Evolutionary conservation across 208 protist genomes (phyloP).

Genomic region (Trichomonas gallinae): DNA sequence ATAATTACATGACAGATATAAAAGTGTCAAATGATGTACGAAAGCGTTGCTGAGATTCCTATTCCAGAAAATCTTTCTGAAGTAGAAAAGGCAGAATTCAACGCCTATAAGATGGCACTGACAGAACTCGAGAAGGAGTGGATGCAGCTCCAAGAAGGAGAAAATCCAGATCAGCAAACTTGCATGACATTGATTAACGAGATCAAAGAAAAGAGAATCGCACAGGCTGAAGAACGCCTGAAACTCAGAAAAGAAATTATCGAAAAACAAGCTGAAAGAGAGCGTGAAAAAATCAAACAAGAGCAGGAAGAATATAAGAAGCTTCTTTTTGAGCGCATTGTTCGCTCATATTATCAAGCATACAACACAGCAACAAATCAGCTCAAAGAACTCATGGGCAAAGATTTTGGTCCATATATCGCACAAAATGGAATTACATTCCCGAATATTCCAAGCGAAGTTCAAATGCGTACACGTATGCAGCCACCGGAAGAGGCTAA

Average conservation of each 20-base stretch:
- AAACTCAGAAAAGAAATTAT: neutral
- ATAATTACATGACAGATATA: no score
- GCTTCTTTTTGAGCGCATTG: neutral
- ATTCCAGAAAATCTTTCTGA: neutral
- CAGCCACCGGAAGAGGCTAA: neutral
- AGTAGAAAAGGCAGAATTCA: neutral
- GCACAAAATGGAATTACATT: neutral
- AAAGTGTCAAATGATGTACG: neutral
- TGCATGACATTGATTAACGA: neutral
- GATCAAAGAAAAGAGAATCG: neutral
- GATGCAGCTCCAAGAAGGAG: neutral
- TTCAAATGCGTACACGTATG: neutral
- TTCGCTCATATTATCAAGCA: neutral
- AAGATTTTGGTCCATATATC: neutral
- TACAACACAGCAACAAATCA: neutral
- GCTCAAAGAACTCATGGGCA: neutral
- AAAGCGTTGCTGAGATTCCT: neutral
- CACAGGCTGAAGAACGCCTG: neutral
- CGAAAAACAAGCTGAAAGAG: neutral
- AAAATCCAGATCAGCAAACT: neutral
- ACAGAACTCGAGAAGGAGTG: neutral
- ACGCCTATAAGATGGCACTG: neutral
- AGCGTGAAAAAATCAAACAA: neutral
- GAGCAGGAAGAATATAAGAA: neutral
- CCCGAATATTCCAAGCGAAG: neutral